Evolutionary conservation across 345 rosid genomes (phyloP).

Genomic region (Pugionium dolabratum): DNA sequence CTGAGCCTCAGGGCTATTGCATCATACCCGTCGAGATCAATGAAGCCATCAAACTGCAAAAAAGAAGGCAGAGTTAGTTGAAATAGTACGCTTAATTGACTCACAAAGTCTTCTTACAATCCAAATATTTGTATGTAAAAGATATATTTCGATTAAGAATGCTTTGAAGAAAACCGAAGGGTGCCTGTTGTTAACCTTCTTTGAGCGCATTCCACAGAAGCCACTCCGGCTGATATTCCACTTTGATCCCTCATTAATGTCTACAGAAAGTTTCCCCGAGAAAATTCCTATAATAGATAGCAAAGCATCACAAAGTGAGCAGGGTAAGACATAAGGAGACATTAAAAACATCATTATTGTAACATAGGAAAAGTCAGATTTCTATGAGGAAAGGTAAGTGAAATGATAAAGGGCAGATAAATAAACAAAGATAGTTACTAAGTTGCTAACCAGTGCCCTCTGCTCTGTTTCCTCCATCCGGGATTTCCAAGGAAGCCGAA

Average conservation of each 20-base stretch:
- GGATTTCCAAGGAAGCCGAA: constrained; percentile 87
- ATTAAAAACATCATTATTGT: neutral
- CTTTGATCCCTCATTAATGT: constrained; percentile 64
- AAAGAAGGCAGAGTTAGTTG: constrained; percentile 10
- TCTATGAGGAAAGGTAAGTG: constrained; percentile 6
- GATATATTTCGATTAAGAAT: neutral
- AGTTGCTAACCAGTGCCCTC: constrained; percentile 49
- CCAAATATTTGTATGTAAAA: neutral
- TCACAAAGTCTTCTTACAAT: constrained; percentile 1
- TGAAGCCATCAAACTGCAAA: constrained; percentile 86
- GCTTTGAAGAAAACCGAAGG: constrained; percentile 6
- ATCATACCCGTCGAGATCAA: constrained; percentile 88
- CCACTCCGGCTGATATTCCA: constrained; percentile 88
- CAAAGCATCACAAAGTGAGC: constrained; percentile 21
- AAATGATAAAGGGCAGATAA: neutral
- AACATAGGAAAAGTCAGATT: constrained; percentile 3
- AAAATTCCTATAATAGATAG: constrained; percentile 56
- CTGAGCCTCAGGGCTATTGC: constrained; percentile 77
- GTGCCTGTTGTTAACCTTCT: constrained; percentile 55
- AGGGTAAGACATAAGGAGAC: neutral
- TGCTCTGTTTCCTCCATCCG: constrained; percentile 52
- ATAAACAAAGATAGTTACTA: constrained; percentile 2
- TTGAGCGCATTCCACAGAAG: constrained; percentile 96
- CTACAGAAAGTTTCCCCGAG: constrained; percentile 82
- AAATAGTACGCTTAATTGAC: neutral